Percentiles rank a stretch among this genome's conserved stretches.
These are phyloP conservation scores for Fusarium nanum DNA, from an alignment of 2,329 filamentous ascomycete species.

Conservation along the genomic window DNA sequence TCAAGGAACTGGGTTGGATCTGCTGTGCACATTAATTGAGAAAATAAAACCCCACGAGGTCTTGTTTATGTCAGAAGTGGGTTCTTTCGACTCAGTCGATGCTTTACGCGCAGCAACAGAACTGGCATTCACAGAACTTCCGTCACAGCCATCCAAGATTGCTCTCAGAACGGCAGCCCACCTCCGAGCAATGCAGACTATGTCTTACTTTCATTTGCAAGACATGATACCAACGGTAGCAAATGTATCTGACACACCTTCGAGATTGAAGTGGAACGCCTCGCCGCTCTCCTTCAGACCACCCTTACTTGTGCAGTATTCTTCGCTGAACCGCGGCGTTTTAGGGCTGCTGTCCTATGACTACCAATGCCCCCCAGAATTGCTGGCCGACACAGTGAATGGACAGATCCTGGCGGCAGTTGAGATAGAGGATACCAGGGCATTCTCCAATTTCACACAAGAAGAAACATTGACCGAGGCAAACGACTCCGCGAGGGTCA, in stretches of 20 bases:
- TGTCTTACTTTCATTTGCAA: constrained; percentile 78
- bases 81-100: constrained; percentile 67
- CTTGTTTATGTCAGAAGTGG: constrained; percentile 75
- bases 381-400: constrained; percentile 74
- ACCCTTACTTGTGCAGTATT: constrained; percentile 73
- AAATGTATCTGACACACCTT: constrained; percentile 1
- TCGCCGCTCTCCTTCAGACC: constrained; percentile 65
- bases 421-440: constrained; percentile 64
- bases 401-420: constrained; percentile 77
- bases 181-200: constrained; percentile 78
- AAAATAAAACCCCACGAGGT: constrained; percentile 69
- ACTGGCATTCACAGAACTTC: constrained; percentile 62
- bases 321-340: constrained; percentile 63
- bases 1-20: constrained; percentile 74
- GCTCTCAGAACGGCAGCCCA: constrained; percentile 72
- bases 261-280: constrained; percentile 59
- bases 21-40: constrained; percentile 68
- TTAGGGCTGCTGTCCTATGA: constrained; percentile 76
- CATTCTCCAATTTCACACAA: constrained; percentile 55
- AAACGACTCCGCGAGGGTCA: constrained; percentile 35
- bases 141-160: constrained; percentile 68
- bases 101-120: constrained; percentile 60
- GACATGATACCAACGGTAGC: constrained; percentile 33
- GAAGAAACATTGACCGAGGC: not conserved
- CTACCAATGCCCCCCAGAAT: constrained; percentile 67